Conservation (phyloP, 306 rosid species). For the Echinosophora koreensis region DNA sequence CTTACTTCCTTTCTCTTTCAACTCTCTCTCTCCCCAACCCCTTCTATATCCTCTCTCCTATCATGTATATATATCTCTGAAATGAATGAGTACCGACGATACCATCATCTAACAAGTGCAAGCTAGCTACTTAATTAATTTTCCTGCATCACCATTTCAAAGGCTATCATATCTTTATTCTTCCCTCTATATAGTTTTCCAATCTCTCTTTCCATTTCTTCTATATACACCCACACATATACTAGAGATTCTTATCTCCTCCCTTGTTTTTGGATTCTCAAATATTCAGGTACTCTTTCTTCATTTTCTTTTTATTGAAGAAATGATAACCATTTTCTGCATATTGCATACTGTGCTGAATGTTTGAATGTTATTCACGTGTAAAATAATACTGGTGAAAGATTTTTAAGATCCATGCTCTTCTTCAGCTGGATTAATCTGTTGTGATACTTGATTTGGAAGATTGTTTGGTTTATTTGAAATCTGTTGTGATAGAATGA, state of each 20-base stretch:
- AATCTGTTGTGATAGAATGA: constrained; percentile 29
- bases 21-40: constrained; percentile 18
- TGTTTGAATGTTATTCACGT: constrained; percentile 15
- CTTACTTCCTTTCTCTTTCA: not conserved
- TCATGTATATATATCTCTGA: constrained; percentile 39
- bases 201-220: not conserved
- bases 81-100: constrained; percentile 32
- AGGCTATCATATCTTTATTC: not conserved
- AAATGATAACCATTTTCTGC: constrained; percentile 1
- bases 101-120: constrained; percentile 15
- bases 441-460: not conserved
- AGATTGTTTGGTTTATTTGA: constrained; percentile 11
- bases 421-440: constrained; percentile 1
- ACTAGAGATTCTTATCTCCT: constrained; percentile 34
- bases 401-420: constrained; percentile 5
- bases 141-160: constrained; percentile 19
- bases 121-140: constrained; percentile 20
- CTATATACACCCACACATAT: not conserved
- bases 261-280: constrained; percentile 38
- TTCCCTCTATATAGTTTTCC: constrained; percentile 23
- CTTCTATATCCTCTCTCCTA: not conserved
- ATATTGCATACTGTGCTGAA: constrained; percentile 25
- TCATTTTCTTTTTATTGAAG: constrained; percentile 4
- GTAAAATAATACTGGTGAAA: not conserved
- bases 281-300: constrained; percentile 59